Evolutionary conservation across 2,329 filamentous ascomycete genomes (phyloP).

Genomic region (Aspergillus quadrilineatus): DNA sequence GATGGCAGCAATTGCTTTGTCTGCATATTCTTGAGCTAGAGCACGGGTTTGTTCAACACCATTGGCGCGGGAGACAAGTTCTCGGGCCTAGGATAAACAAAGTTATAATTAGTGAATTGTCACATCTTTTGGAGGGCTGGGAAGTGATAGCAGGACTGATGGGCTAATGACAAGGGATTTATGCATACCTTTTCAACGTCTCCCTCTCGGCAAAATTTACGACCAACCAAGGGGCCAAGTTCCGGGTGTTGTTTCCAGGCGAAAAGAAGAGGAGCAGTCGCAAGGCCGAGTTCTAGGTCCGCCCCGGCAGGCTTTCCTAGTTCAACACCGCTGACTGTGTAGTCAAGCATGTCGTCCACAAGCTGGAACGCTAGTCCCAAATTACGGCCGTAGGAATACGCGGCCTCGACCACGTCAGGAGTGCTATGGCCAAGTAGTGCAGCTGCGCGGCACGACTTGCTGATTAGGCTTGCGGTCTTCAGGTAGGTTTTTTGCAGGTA

Average conservation of each 20-base stretch:
- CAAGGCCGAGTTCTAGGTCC: slow-evolving; percentile 87
- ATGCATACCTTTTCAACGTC: slow-evolving; percentile 77
- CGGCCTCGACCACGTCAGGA: slow-evolving; percentile 78
- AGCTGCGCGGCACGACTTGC: slow-evolving; percentile 88
- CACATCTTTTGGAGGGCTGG: neutral
- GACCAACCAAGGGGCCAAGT: slow-evolving; percentile 81
- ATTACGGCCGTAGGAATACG: slow-evolving; percentile 91
- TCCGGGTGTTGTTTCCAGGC: slow-evolving; percentile 89
- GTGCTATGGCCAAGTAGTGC: slow-evolving; percentile 80
- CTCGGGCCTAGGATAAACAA: slow-evolving; percentile 65
- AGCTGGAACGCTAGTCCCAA: slow-evolving; percentile 93
- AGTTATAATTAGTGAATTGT: slow-evolving; percentile 14
- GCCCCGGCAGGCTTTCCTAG: slow-evolving; percentile 93
- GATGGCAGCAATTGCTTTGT: slow-evolving; percentile 84
- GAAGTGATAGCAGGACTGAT: neutral
- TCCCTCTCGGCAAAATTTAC: slow-evolving; percentile 81
- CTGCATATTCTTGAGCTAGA: slow-evolving; percentile 84
- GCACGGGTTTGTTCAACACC: slow-evolving; percentile 90
- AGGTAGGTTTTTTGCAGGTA: slow-evolving; percentile 98
- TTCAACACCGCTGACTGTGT: slow-evolving; percentile 79
- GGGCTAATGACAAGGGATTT: neutral
- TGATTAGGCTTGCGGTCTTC: slow-evolving; percentile 93
- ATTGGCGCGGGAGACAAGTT: slow-evolving; percentile 77
- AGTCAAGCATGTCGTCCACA: slow-evolving; percentile 97
- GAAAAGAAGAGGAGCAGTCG: slow-evolving; percentile 90